Conservation (phyloP, 2,329 filamentous ascomycete species). For the Sclerotinia subarctica region DNA sequence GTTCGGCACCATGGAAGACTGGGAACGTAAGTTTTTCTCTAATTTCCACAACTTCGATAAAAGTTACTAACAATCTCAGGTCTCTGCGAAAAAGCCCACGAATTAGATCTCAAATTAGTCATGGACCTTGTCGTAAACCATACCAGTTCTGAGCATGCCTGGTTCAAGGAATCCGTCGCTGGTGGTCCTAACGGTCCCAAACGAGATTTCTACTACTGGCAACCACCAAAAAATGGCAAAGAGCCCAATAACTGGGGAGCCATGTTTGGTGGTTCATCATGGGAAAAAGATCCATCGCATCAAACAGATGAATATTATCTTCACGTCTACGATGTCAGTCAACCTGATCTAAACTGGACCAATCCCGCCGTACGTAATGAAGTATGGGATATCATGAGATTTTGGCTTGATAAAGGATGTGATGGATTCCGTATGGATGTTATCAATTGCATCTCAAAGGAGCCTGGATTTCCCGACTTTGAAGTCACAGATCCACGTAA, state of each 20-base stretch:
- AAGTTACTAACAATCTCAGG: background rate
- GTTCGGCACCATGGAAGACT: slow-evolving; percentile 65
- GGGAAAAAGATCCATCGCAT: slow-evolving; percentile 49
- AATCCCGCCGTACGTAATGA: slow-evolving; percentile 62
- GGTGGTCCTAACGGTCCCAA: slow-evolving; percentile 47
- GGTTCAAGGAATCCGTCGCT: slow-evolving; percentile 55
- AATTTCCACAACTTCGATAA: background rate
- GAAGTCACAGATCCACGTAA: slow-evolving; percentile 39
- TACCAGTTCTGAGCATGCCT: slow-evolving; percentile 52
- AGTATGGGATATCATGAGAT: slow-evolving; percentile 67
- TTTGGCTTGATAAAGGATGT: slow-evolving; percentile 66
- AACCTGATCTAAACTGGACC: slow-evolving; percentile 79
- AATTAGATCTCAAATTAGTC: slow-evolving; percentile 61
- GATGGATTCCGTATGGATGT: slow-evolving; percentile 59
- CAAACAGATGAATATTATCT: slow-evolving; percentile 52
- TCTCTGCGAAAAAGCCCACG: slow-evolving; percentile 58
- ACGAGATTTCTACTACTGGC: slow-evolving; percentile 66
- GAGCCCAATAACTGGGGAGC: slow-evolving; percentile 48
- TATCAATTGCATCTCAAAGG: slow-evolving; percentile 65
- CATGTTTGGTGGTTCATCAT: slow-evolving; percentile 43
- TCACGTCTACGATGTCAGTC: slow-evolving; percentile 63
- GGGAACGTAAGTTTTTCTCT: slow-evolving; percentile 45
- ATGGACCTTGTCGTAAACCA: slow-evolving; percentile 74
- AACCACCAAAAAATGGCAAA: slow-evolving; percentile 38
- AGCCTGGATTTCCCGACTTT: slow-evolving; percentile 54